A percentile compares a stretch with the other conserved stretches of the same genome.
phyloP scores from a whole-genome alignment of 164 flowering plant species.

The Paratinospora sagittata region DNA sequence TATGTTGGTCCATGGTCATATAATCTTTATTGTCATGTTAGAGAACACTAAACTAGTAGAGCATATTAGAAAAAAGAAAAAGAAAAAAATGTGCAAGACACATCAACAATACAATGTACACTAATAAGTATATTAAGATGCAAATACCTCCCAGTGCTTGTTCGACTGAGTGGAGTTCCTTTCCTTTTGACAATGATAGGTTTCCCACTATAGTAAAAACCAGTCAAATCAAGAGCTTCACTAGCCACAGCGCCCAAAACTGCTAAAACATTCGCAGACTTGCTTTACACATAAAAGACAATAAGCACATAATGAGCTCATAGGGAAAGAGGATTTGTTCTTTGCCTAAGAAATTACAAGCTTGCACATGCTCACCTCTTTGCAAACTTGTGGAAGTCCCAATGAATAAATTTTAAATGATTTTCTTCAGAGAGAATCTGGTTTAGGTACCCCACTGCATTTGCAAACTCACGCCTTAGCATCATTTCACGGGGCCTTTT shows the following conservation, averaged over 20 bases:
- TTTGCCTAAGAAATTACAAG: not conserved
- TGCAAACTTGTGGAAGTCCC: constrained; percentile 98
- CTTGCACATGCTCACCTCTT: constrained; percentile 51
- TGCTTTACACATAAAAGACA: constrained; percentile 41
- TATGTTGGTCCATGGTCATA: too few relatives aligned
- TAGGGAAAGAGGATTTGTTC: not conserved
- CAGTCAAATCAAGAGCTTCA: constrained; percentile 91
- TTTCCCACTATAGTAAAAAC: constrained; percentile 89
- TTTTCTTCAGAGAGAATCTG: constrained; percentile 74
- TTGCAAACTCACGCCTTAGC: constrained; percentile 91
- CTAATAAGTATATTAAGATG: constrained; percentile 2
- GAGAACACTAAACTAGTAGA: not conserved
- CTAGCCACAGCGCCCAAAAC: constrained; percentile 93
- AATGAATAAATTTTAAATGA: constrained; percentile 83
- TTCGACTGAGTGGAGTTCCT: constrained; percentile 48
- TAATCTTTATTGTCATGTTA: too few relatives aligned
- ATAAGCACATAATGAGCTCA: constrained; percentile 23
- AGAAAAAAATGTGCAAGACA: not conserved
- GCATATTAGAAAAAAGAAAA: not conserved
- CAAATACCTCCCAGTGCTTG: constrained; percentile 65
- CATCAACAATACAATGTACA: not conserved
- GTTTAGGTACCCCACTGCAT: constrained; percentile 92
- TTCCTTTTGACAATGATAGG: constrained; percentile 44
- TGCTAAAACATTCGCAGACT: constrained; percentile 95
- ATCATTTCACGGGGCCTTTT: constrained; percentile 99